Evolutionary conservation across 208 protist genomes (phyloP), one percentile per base, ranked within the genome.

Genomic region (Wallacemonas sp.): DNA sequence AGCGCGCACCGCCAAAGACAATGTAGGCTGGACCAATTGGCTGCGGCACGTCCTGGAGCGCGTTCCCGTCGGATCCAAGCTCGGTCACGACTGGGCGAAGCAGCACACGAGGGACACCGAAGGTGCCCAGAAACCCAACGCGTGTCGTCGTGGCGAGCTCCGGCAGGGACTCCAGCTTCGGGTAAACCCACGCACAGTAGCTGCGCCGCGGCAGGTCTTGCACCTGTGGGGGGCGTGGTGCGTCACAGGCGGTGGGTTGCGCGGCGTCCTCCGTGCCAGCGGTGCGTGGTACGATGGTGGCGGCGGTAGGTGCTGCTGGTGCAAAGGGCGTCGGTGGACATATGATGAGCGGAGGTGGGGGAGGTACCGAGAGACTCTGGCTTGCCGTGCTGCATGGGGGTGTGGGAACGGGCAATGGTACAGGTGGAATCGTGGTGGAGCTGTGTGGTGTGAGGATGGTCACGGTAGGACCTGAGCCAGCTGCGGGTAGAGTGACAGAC

Each of bases 1-100:
- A 94, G 62, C 78, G 76, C 21, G 85, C 88, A 1, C 88, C 88
- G 32, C 88, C 88, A 75, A 94, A 94, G 12, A 94, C 73, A 19
- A 94, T 62, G 63, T 82, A 90, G 32, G 77, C 75, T 1, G 85
- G 88, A 0, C 72, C 72, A 23, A 89, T 64, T 32, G 84, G 83
- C 8, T 58, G 26, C 33, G 85, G 83, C 29, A 81, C 61, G 36
- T 54, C 73, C 11, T 64, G 61, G 23, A 41, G 32, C 3, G 63
- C 54, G 54, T 58, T 70, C 14, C 74, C 76, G 54, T 57, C 62
- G 27, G 77, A 36, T 19, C 47, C 63, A 52, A 77, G 60, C 46
- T 66, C 67, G 54, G 77, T 32, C 17, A 78, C 52, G 38, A 24
- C 17, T 32, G 65, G 56, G 14, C 49, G 48, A 2, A 60, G 16